Conservation (phyloP, 495 filamentous ascomycete genomes). For the Xylaria flabelliformis region DNA sequence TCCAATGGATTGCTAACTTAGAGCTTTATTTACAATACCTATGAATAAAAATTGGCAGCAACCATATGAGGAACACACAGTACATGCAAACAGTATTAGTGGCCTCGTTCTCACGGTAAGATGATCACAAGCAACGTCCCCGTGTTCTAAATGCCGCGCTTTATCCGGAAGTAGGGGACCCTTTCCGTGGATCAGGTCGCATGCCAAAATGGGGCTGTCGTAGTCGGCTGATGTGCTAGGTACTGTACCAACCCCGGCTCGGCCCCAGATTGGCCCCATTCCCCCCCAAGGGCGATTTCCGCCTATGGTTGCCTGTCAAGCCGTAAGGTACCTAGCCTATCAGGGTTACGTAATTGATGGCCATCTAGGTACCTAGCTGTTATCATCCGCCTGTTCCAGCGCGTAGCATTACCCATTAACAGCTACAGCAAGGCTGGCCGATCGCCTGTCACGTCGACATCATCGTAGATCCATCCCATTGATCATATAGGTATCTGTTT, state of each 20-base stretch:
- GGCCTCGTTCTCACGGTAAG: not conserved
- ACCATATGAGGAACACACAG: not conserved
- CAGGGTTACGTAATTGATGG: not conserved
- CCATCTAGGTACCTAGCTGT: too few relatives aligned
- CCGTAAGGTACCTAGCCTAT: too few relatives aligned
- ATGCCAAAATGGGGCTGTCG: constrained; percentile 8
- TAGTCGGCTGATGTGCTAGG: constrained; percentile 14
- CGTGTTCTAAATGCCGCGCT: too few relatives aligned
- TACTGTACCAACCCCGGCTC: constrained; percentile 3
- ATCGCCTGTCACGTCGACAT: constrained; percentile 7
- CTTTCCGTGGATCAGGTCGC: not conserved
- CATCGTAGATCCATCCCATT: not conserved
- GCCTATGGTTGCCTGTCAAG: not conserved
- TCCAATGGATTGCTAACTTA: too few relatives aligned
- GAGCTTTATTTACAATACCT: not conserved
- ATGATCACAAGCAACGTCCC: not conserved
- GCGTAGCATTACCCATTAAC: not conserved
- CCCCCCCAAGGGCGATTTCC: too few relatives aligned
- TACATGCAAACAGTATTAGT: too few relatives aligned
- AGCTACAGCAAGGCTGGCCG: not conserved
- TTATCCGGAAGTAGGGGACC: not conserved
- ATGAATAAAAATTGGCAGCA: not conserved
- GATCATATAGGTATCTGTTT: not conserved
- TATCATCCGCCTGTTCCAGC: not conserved
- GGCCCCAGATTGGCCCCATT: not conserved